Conservation (phyloP, 2,329 filamentous ascomycete genomes). For the Penicillium decumbens region DNA sequence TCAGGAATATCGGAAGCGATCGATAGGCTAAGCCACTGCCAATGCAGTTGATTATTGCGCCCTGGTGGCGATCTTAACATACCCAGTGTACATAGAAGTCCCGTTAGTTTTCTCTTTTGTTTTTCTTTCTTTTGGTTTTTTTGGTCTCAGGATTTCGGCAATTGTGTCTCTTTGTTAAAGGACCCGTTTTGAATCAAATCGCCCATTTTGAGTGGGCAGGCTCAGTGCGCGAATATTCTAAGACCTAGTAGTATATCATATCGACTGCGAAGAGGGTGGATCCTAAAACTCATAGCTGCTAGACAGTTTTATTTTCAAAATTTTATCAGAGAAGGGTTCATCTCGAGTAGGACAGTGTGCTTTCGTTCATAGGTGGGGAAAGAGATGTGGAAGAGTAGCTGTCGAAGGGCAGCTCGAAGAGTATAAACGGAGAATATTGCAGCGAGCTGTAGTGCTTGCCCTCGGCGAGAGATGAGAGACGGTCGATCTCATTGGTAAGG, state of each 20-base stretch:
- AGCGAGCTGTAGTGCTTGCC: not conserved
- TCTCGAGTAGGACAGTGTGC: not conserved
- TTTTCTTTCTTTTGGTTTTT: not conserved
- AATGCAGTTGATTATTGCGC: not conserved
- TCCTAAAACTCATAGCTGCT: not conserved
- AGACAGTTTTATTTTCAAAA: not conserved
- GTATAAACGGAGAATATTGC: not conserved
- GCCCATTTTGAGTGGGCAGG: not conserved
- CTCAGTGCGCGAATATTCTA: not conserved
- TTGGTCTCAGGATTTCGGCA: not conserved
- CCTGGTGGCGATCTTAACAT: not conserved
- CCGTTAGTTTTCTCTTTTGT: not conserved
- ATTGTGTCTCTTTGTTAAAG: not conserved
- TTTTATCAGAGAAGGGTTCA: not conserved
- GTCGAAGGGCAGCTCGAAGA: not conserved
- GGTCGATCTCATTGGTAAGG: not conserved
- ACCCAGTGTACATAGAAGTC: conserved; percentile 4
- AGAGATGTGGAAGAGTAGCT: not conserved
- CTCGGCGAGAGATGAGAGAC: not conserved
- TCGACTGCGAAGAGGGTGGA: not conserved
- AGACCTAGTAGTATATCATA: not conserved
- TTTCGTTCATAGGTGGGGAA: not conserved
- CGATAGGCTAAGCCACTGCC: conserved; percentile 21
- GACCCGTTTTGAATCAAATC: not conserved
- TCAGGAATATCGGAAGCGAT: conserved; percentile 43